Base-by-base conservation (phyloP, 1,284 basidiomycete genomes). In the Puccinia triticina region DNA sequence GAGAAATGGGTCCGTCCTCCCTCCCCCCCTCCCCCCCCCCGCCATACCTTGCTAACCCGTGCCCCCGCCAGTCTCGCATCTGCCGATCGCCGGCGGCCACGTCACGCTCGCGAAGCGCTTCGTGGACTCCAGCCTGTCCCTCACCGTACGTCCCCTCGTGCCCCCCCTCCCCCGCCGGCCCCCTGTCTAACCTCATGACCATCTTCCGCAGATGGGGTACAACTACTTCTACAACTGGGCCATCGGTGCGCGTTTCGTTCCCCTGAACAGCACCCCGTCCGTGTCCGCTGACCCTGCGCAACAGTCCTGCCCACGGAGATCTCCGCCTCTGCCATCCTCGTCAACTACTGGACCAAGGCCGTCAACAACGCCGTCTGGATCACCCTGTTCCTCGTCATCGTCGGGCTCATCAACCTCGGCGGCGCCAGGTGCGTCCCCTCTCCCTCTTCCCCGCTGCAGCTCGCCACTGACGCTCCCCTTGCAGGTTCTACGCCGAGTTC, bases 31-130 rank as follows among this genome's bases (percentile, higher is more conserved):
- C 16, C 5, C 12, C n/a, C 46, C 16, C 40, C 34, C 23, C 85
- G 8, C 71, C n/a, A n/a, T n/a, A n/a, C 23, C 10, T 53, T 26
- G 21, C 23, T n/a, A 18, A 8, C 50, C 18, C 59, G 88, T 88
- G 21, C 50, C 21, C 43, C 64, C 1, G 21, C 83, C 86, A 80
- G 84, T 86, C 48, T 84, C 87, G 0, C 85, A 86, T 40, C 85
- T 87, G 2, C 87, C 88, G n/a, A 83, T 87, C 83, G 84, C 89
- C 72, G 92, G 91, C 83, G 91, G 93, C 7, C 93, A 94, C 86
- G 92, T 95, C 86, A 92, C 90, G 74, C 89, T 94, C 57, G 92
- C 93, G 4, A 91, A 91, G 84, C 91, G 92, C 61, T 94, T 94
- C 86, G 91, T 94, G 37, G 91, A 93, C 85, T 91, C 92, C 7